These are phyloP conservation scores for Rhododendron molle DNA, from an alignment of 148 eudicot genomes.

Conservation along the genomic window DNA sequence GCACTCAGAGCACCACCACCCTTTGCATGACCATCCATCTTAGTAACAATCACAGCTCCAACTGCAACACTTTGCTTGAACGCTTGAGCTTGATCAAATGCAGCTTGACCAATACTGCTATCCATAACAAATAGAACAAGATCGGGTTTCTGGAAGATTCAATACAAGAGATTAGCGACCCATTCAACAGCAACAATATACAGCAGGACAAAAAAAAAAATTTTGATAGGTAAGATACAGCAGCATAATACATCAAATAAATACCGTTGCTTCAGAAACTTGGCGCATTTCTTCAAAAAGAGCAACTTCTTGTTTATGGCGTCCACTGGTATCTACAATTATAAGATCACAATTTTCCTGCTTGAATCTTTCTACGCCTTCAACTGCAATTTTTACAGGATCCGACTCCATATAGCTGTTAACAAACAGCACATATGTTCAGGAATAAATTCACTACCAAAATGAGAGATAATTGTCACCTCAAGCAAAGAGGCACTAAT, in stretches of 20 bases:
- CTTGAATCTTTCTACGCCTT: conserved; percentile 93
- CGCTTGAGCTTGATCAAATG: conserved; percentile 96
- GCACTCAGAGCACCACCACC: conserved; percentile 99
- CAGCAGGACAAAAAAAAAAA: not conserved
- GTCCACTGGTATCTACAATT: conserved; percentile 96
- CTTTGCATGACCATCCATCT: conserved; percentile 99
- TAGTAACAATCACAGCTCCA: conserved; percentile 96
- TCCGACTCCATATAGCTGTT: conserved; percentile 95
- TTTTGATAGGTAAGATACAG: not conserved
- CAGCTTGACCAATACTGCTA: conserved; percentile 99
- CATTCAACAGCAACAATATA: conserved; percentile 7
- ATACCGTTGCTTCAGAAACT: conserved; percentile 91
- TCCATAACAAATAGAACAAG: conserved; percentile 97
- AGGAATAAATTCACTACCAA: not conserved
- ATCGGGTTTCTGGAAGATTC: conserved; percentile 84
- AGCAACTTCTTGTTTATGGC: conserved; percentile 97
- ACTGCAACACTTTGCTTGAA: conserved; percentile 98
- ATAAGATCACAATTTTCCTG: conserved; percentile 92
- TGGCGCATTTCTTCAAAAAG: conserved; percentile 99
- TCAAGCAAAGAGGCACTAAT: not conserved
- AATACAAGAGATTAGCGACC: conserved; percentile 12
- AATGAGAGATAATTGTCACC: not conserved
- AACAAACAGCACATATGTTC: not conserved
- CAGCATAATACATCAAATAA: not conserved
- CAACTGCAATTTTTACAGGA: conserved; percentile 92